These are phyloP conservation scores for Fusarium denticulatum DNA, from an alignment of 2,329 filamentous ascomycete species.

Conservation along the genomic window DNA sequence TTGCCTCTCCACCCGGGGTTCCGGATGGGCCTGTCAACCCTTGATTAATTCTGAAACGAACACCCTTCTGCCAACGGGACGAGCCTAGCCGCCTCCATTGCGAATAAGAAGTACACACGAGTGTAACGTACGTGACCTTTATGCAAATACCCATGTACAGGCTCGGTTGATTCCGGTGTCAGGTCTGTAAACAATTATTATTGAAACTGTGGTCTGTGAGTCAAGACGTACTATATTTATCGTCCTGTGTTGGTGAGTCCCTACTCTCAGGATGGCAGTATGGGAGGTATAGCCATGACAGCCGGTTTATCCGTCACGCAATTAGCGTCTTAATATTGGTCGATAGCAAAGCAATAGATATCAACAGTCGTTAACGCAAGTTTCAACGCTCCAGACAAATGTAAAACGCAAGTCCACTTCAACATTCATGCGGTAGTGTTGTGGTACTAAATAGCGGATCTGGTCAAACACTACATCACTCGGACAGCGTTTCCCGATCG, in stretches of 20 bases:
- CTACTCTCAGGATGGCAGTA: slow-evolving; percentile 4
- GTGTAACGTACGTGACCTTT: neutral
- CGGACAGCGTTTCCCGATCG: neutral
- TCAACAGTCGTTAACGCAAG: neutral
- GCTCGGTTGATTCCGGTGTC: slow-evolving; percentile 32
- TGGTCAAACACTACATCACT: neutral
- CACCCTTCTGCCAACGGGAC: slow-evolving; percentile 7
- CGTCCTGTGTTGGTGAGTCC: slow-evolving; percentile 7
- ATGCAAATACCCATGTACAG: slow-evolving; percentile 18
- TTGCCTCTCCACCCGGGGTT: slow-evolving; percentile 3
- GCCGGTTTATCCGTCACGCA: neutral
- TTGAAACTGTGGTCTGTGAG: slow-evolving; percentile 14
- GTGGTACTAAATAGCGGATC: neutral
- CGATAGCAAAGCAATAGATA: neutral
- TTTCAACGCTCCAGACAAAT: neutral
- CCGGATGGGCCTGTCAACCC: slow-evolving; percentile 13
- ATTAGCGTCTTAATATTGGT: neutral
- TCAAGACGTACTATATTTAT: slow-evolving; percentile 3
- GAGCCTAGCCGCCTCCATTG: slow-evolving; percentile 15
- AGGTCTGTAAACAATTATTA: slow-evolving; percentile 3
- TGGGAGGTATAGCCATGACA: neutral
- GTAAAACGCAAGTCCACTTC: slow-evolving; percentile 1
- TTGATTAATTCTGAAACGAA: slow-evolving; percentile 29
- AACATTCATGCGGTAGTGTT: neutral
- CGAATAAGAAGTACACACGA: neutral